phyloP scores from a whole-genome alignment of 2,329 filamentous ascomycete species.

The Aspergillus japonicus region DNA sequence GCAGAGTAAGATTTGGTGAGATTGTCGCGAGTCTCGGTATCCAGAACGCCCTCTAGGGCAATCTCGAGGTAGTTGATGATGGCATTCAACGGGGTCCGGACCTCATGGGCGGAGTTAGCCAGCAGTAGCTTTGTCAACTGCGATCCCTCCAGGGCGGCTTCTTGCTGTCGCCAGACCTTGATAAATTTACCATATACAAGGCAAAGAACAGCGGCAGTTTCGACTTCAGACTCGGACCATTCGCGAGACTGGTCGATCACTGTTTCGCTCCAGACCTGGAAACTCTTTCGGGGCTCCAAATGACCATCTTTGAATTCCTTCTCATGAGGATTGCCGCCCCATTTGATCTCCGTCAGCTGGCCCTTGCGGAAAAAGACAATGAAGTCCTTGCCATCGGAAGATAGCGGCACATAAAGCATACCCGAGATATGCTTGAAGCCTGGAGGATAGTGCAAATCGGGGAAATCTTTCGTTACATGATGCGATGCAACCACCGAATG shows the following conservation, averaged over 20 bases:
- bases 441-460: conserved; percentile 74
- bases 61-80: conserved; percentile 96
- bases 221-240: conserved; percentile 85
- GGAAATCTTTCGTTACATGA: conserved; percentile 73
- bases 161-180: conserved; percentile 89
- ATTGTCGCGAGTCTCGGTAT: conserved; percentile 81
- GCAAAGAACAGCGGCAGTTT: conserved; percentile 83
- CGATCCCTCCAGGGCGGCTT: conserved; percentile 76
- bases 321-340: conserved; percentile 59
- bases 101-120: conserved; percentile 87
- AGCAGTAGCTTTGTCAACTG: conserved; percentile 75
- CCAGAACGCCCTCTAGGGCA: conserved; percentile 75
- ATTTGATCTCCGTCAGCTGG: conserved; percentile 78
- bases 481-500: conserved; percentile 75
- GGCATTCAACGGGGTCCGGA: conserved; percentile 84
- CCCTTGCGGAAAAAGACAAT: conserved; percentile 86
- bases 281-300: conserved; percentile 77
- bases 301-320: conserved; percentile 71
- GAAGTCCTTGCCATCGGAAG: conserved; percentile 73
- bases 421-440: conserved; percentile 78
- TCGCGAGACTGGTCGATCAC: conserved; percentile 79
- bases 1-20: conserved; percentile 82
- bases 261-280: conserved; percentile 77
- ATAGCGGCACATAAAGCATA: conserved; percentile 77
- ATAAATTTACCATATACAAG: conserved; percentile 88